These are phyloP conservation scores for Candida labiduridarum DNA, from an alignment of 1,139 yeast genomes.

Conservation along the genomic window DNA sequence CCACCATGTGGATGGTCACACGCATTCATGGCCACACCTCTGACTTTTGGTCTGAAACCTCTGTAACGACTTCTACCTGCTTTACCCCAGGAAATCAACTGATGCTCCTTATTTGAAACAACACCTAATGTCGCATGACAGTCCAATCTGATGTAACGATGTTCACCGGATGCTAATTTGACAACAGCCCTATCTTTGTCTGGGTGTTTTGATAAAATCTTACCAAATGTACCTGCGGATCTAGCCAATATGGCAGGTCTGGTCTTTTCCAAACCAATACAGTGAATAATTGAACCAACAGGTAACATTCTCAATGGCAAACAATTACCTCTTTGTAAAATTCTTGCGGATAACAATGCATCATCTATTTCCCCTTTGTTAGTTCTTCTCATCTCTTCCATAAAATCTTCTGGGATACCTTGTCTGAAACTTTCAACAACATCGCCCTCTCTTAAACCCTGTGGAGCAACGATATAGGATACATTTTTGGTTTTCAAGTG, in stretches of 20 bases:
- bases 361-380: constrained; percentile 87
- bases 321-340: constrained; percentile 93
- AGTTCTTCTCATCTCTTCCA: constrained; percentile 62
- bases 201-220: constrained; percentile 78
- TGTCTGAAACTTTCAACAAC: constrained; percentile 82
- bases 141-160: constrained; percentile 80
- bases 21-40: constrained; percentile 99
- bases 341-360: constrained; percentile 83
- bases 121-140: constrained; percentile 95
- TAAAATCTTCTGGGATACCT: constrained; percentile 81
- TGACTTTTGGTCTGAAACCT: constrained; percentile 92
- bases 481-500: constrained; percentile 62
- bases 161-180: constrained; percentile 88
- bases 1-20: constrained; percentile 99
- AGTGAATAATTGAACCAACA: constrained; percentile 87
- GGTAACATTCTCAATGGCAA: constrained; percentile 91
- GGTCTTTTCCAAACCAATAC: constrained; percentile 70
- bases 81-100: constrained; percentile 87
- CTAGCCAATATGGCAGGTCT: constrained; percentile 94
- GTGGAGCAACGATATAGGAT: constrained; percentile 86
- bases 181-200: constrained; percentile 74
- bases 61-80: constrained; percentile 95
- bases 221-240: constrained; percentile 93
- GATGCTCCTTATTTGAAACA: constrained; percentile 94
- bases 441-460: constrained; percentile 93